Base-by-base conservation (phyloP, 495 filamentous ascomycete genomes). In the Staphylotrichum tortipilum region DNA sequence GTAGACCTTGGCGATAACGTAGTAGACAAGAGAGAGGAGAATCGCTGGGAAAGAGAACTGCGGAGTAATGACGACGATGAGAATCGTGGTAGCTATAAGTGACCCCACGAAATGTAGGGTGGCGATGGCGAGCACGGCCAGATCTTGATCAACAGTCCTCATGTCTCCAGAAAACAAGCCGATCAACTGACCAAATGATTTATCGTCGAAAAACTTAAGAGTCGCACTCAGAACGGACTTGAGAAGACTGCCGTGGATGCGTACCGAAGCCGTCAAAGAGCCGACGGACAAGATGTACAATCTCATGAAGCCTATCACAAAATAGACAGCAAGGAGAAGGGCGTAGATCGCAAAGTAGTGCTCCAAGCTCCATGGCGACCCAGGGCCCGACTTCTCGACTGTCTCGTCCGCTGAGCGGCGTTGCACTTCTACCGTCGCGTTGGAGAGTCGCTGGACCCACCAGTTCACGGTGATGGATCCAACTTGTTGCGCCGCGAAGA, bases 401-500 rank as follows among this genome's bases (percentile, higher is more conserved):
- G 31, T 22, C n/a, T 47, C 19, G 15, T 36, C 30, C 29, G 43
- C 22, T 47, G 29, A 33, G 2, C 19, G 31, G 7, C 33, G 26
- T 35, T 35, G 19, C 9, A 23, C 30, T 38, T 44, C 15, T 37
- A 51, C 49, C 17, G 49, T 51, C 30, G 49, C 49, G 40, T 31
- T 44, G 40, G 49, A 51, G 24, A 51, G 39, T 23, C 40, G 49
- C 14, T 51, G 49, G 10, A 51, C 49, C 40, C 49, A 51, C 49
- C 49, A 51, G 49, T 51, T 51, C 18, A 51, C 49, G 21, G 40
- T 44, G 39, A 51, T 51, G 23, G 49, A 51, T 24, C 49, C 49
- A 38, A 44, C 49, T 31, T 51, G 49, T 33, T 51, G 49, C 23
- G 49, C 39, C 38, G 19, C 49, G 31, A 51, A 51, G 49, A 51